These are phyloP conservation scores for Gonapodya sp. DNA, from an alignment of 192 early-diverging fungal genomes.

Conservation along the genomic window DNA sequence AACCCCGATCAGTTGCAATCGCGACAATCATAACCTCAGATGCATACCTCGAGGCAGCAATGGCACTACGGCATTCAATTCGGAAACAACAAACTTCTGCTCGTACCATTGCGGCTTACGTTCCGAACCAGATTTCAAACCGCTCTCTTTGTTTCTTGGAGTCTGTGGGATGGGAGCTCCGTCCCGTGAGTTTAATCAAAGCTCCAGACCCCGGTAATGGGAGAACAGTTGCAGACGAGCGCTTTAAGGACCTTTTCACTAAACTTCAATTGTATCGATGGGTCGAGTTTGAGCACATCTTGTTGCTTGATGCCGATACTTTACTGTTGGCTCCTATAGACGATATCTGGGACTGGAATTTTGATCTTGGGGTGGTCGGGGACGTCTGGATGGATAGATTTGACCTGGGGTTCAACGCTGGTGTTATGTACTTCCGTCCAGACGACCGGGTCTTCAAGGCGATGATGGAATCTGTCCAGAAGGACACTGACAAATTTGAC, in stretches of 20 bases:
- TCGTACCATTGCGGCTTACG: neutral
- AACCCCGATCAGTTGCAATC: neutral
- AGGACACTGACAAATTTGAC: neutral
- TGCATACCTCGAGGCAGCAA: neutral
- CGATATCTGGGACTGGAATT: neutral
- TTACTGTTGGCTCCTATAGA: neutral
- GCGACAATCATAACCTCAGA: neutral
- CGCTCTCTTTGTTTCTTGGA: neutral
- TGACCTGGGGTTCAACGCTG: neutral
- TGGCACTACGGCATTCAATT: neutral
- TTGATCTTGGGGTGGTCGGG: neutral
- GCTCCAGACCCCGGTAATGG: neutral
- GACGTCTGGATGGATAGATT: neutral
- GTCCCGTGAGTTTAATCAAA: neutral
- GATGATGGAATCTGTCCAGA: neutral
- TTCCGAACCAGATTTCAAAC: neutral
- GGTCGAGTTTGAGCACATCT: neutral
- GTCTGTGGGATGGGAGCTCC: neutral
- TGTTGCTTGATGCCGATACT: neutral
- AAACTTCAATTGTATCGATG: neutral
- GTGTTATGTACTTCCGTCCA: neutral
- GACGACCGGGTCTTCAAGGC: neutral
- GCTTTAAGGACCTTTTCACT: neutral
- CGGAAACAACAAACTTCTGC: neutral
- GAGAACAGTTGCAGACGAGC: neutral